phyloP scores from a whole-genome alignment of 768 basidiomycete genomes.

The Lactarius sanguifluus region DNA sequence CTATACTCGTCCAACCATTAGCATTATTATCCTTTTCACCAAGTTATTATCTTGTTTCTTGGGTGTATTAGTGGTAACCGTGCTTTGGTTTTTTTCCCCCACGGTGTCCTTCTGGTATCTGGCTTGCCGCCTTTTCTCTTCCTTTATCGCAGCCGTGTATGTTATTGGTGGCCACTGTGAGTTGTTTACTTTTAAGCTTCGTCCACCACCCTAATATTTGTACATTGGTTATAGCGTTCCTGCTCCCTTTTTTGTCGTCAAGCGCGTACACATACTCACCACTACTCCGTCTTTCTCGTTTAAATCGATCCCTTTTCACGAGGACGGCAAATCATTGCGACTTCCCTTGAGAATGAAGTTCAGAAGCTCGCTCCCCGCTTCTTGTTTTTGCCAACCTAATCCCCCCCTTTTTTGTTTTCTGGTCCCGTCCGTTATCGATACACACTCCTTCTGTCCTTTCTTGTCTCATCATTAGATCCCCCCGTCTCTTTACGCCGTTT shows the following conservation, averaged over 20 bases:
- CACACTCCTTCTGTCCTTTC: conserved; percentile 17
- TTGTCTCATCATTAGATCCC: conserved; percentile 16
- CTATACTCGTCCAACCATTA: conserved; percentile 16
- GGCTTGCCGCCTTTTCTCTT: conserved; percentile 14
- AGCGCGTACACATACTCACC: conserved; percentile 21
- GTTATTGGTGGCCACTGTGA: conserved; percentile 28
- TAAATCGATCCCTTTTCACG: neutral
- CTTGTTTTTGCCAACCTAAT: neutral
- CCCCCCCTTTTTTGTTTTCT: neutral
- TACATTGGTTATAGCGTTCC: conserved; percentile 4
- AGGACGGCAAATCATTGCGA: neutral
- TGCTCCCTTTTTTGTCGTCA: conserved; percentile 7
- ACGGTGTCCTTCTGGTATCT: conserved; percentile 15
- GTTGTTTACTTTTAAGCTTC: neutral
- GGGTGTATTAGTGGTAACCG: conserved; percentile 25
- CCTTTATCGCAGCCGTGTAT: conserved; percentile 19
- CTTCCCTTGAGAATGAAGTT: neutral
- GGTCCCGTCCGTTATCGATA: neutral
- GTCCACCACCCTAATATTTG: neutral
- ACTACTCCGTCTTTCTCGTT: neutral
- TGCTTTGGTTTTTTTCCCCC: conserved; percentile 19
- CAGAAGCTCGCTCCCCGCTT: neutral
- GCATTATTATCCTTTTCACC: conserved; percentile 27
- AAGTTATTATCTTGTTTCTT: conserved; percentile 28
- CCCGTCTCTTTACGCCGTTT: conserved; percentile 8